Evolutionary conservation across 192 early-diverging fungal genomes (phyloP).

Genomic region (Phycomyces blakesleeanus): DNA sequence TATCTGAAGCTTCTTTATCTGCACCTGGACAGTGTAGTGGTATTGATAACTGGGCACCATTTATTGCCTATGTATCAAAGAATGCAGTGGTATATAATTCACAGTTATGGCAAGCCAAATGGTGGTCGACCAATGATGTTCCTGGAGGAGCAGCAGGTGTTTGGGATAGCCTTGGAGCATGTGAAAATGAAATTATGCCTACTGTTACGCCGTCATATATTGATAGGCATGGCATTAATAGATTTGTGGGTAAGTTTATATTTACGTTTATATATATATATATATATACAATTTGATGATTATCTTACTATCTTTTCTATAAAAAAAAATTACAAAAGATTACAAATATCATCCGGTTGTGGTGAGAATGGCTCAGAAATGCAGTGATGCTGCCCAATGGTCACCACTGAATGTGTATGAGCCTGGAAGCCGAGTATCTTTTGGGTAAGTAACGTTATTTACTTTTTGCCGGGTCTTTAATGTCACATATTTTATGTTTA

Average conservation of each 20-base stretch:
- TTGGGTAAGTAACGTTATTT: not conserved
- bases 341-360: not conserved
- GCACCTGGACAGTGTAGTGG: slow-evolving; percentile 2
- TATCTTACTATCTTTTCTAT: too few species aligned
- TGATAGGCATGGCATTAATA: too few species aligned
- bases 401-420: not conserved
- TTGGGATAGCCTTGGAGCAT: slow-evolving; percentile 37
- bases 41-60: slow-evolving; percentile 27
- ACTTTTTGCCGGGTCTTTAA: not conserved
- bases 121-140: slow-evolving; percentile 42
- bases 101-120: slow-evolving; percentile 37
- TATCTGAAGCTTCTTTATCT: not conserved
- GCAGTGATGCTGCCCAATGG: not conserved
- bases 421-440: not conserved
- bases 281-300: too few species aligned
- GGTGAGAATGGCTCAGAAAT: not conserved
- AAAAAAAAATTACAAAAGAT: too few species aligned
- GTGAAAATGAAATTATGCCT: not conserved
- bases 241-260: too few species aligned
- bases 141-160: slow-evolving; percentile 33
- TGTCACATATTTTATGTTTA: not conserved
- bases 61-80: slow-evolving; percentile 28
- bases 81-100: slow-evolving; percentile 33
- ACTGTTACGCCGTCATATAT: too few species aligned
- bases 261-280: too few species aligned